Evolutionary conservation across 768 basidiomycete genomes (phyloP).

Genomic region (Boletus rubroflammeus): DNA sequence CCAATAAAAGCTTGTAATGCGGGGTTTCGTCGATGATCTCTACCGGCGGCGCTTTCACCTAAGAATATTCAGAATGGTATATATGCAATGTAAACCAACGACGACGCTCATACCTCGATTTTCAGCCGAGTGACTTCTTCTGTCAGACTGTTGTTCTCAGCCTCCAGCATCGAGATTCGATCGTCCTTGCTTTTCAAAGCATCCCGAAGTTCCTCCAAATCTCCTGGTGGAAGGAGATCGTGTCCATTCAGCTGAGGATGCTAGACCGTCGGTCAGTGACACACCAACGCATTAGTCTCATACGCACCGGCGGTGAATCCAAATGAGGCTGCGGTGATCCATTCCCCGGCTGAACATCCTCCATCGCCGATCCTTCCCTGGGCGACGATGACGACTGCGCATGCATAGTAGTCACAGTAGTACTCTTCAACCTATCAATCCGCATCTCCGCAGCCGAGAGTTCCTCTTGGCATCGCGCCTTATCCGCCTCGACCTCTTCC

Average conservation of each 20-base stretch:
- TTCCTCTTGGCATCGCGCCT: slow-evolving; percentile 45
- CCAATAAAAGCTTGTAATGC: slow-evolving; percentile 54
- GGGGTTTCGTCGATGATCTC: slow-evolving; percentile 46
- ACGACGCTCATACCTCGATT: slow-evolving; percentile 38
- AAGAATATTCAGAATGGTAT: not conserved
- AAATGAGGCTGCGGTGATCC: slow-evolving; percentile 46
- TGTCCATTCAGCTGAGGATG: slow-evolving; percentile 39
- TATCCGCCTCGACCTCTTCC: slow-evolving; percentile 46
- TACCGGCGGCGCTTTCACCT: slow-evolving; percentile 43
- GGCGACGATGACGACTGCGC: slow-evolving; percentile 33
- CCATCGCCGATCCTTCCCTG: slow-evolving; percentile 29
- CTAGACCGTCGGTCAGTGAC: slow-evolving; percentile 41
- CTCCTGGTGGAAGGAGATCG: slow-evolving; percentile 37
- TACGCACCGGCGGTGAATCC: slow-evolving; percentile 73
- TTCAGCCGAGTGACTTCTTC: slow-evolving; percentile 44
- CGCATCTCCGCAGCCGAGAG: slow-evolving; percentile 59
- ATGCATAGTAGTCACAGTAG: slow-evolving; percentile 48
- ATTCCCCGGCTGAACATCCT: slow-evolving; percentile 35
- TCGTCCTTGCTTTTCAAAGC: slow-evolving; percentile 31
- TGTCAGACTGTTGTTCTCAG: slow-evolving; percentile 42
- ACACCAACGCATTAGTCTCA: slow-evolving; percentile 31
- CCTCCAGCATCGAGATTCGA: slow-evolving; percentile 47
- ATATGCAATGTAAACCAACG: not conserved
- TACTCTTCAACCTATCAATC: slow-evolving; percentile 56
- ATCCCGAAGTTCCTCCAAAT: slow-evolving; percentile 38